Conservation (phyloP, 208 protist genomes). For the Leptomonas seymouri region DNA sequence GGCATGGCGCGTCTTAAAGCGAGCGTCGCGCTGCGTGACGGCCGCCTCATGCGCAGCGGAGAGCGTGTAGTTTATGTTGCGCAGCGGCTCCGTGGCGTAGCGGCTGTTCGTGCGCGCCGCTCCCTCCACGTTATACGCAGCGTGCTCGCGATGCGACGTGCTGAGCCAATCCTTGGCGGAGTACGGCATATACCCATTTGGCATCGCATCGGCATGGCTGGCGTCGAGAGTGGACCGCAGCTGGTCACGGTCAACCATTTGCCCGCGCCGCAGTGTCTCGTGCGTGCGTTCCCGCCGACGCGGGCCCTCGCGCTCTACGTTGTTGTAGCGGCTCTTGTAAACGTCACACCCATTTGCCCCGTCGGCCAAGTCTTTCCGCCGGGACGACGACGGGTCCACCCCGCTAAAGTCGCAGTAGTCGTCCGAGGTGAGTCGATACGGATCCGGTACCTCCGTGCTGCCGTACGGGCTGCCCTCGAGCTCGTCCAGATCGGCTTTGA, state of each 20-base stretch:
- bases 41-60: conserved; percentile 54
- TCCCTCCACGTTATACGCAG: conserved; percentile 63
- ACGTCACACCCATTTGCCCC: conserved; percentile 45
- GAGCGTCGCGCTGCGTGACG: conserved; percentile 45
- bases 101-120: conserved; percentile 61
- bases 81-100: conserved; percentile 65
- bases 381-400: conserved; percentile 78
- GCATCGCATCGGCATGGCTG: conserved; percentile 45
- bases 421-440: conserved; percentile 81
- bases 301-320: conserved; percentile 81
- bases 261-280: conserved; percentile 52
- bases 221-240: conserved; percentile 57
- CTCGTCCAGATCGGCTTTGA: conserved; percentile 35
- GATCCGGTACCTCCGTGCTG: conserved; percentile 41
- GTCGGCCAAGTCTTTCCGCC: conserved; percentile 50
- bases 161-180: conserved; percentile 82
- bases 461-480: conserved; percentile 62
- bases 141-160: conserved; percentile 85
- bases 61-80: conserved; percentile 74
- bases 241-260: conserved; percentile 48
- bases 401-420: conserved; percentile 87
- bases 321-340: conserved; percentile 89
- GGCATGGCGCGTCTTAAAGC: conserved; percentile 41
- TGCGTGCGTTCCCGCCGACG: conserved; percentile 59
- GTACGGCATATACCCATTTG: conserved; percentile 69